A percentile compares a stretch with the other conserved stretches of the same genome.
phyloP scores from a whole-genome alignment of 257 asterid genomes.

The Solanum ossicruentum region DNA sequence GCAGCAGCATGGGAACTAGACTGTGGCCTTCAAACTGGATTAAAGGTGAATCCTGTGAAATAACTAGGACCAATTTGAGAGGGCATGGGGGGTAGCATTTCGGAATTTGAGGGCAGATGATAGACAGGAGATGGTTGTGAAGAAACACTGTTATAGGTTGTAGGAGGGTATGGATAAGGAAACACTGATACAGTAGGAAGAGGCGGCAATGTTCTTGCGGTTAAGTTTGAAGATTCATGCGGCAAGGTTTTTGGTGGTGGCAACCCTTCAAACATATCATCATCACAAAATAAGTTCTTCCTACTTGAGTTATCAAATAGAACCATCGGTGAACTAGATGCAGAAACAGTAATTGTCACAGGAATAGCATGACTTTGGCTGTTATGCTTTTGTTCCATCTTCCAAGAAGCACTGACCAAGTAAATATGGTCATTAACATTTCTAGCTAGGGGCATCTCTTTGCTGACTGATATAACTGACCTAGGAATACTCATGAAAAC shows the following conservation, averaged over 20 bases:
- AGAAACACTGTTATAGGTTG: too few relatives aligned
- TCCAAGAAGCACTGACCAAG: background rate
- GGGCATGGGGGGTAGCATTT: background rate
- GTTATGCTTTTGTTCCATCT: background rate
- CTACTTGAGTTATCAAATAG: background rate
- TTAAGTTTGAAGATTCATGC: background rate
- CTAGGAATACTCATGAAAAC: background rate
- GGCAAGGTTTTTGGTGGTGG: background rate
- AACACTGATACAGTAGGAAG: background rate
- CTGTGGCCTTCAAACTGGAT: background rate
- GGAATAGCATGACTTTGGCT: background rate
- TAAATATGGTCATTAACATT: background rate
- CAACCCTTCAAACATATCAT: conserved; percentile 20
- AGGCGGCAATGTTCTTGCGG: background rate
- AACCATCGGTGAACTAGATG: background rate
- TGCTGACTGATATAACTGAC: background rate
- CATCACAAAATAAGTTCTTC: conserved; percentile 10
- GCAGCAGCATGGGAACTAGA: background rate
- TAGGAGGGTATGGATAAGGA: background rate
- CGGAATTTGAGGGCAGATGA: too few relatives aligned
- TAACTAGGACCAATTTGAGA: background rate
- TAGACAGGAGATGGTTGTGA: too few relatives aligned
- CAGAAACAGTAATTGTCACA: background rate
- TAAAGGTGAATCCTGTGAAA: conserved; percentile 1
- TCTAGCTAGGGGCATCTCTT: background rate